A percentile compares a stretch with the other conserved stretches of the same genome.
Evolutionary conservation across 257 asterid species (phyloP).

Genomic region (Verbascum thapsus): DNA sequence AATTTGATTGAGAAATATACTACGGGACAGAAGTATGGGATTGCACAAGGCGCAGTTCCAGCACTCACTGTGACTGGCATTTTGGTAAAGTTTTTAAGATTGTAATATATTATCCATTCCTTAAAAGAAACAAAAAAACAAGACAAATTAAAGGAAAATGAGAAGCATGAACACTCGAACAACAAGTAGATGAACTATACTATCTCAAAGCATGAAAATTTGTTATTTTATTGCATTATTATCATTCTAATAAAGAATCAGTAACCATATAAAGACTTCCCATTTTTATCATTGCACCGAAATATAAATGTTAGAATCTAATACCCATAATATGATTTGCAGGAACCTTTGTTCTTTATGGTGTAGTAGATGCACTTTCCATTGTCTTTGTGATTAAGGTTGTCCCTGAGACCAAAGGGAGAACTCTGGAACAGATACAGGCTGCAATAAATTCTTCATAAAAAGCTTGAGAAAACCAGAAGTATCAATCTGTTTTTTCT

Average conservation of each 20-base stretch:
- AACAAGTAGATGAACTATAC: not conserved
- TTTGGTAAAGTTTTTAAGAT: constrained; percentile 51
- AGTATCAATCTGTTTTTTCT: too few relatives aligned
- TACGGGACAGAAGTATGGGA: constrained; percentile 60
- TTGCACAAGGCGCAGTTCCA: constrained; percentile 63
- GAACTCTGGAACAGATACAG: constrained; percentile 86
- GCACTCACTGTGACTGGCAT: constrained; percentile 81
- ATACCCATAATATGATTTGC: constrained; percentile 28
- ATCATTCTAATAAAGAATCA: too few relatives aligned
- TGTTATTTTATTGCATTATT: too few relatives aligned
- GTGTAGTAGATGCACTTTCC: constrained; percentile 61
- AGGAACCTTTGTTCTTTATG: constrained; percentile 89
- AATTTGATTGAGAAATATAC: constrained; percentile 21
- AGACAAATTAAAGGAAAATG: not conserved
- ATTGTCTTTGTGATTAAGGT: constrained; percentile 68
- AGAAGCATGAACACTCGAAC: not conserved
- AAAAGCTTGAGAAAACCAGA: not conserved
- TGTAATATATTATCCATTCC: not conserved
- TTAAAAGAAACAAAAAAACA: not conserved
- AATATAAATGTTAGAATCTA: not conserved
- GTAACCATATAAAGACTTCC: too few relatives aligned
- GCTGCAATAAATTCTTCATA: constrained; percentile 52
- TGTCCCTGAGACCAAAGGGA: constrained; percentile 95
- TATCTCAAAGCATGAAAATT: not conserved
- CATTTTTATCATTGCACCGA: not conserved